A percentile compares a stretch with the other conserved stretches of the same genome.
phyloP scores from a whole-genome alignment of 2,329 filamentous ascomycete genomes.

The Acephala macrosclerotiorum region DNA sequence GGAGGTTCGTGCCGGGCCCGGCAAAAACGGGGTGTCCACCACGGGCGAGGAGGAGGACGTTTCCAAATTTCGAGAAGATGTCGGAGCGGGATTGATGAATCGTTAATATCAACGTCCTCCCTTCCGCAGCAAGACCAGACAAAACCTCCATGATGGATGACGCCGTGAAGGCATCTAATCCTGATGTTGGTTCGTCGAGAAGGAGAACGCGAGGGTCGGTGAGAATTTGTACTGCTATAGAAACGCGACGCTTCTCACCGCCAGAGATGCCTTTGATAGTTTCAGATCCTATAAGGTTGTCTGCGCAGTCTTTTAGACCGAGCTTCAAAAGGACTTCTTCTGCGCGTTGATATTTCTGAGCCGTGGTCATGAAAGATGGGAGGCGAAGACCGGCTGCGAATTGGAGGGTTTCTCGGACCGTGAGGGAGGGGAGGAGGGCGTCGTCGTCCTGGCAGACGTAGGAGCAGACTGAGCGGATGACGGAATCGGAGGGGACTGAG shows the following conservation, averaged over 20 bases:
- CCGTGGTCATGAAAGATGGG: conserved; percentile 72
- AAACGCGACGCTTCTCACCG: conserved; percentile 79
- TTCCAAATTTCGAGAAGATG: conserved; percentile 75
- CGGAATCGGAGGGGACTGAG: conserved; percentile 69
- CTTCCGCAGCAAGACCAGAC: conserved; percentile 73
- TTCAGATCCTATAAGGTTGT: conserved; percentile 76
- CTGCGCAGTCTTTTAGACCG: conserved; percentile 79
- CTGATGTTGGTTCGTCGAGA: conserved; percentile 79
- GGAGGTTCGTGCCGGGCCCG: conserved; percentile 68
- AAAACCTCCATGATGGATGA: conserved; percentile 80
- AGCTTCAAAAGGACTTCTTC: conserved; percentile 78
- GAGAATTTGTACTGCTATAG: conserved; percentile 79
- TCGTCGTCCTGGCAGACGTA: conserved; percentile 84
- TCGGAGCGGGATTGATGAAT: conserved; percentile 81
- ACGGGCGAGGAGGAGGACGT: conserved; percentile 72
- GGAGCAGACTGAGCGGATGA: conserved; percentile 75
- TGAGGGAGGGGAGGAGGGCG: conserved; percentile 75
- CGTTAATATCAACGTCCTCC: conserved; percentile 76
- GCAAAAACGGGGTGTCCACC: conserved; percentile 74
- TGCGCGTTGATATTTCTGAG: conserved; percentile 71
- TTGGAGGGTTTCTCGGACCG: conserved; percentile 76
- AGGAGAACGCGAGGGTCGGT: conserved; percentile 77
- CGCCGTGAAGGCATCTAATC: conserved; percentile 80
- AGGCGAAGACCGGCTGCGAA: conserved; percentile 76
- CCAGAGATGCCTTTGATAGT: conserved; percentile 81